Evolutionary conservation across 75 land plant species (phyloP).

Genomic region (Cunninghamia lanceolata): DNA sequence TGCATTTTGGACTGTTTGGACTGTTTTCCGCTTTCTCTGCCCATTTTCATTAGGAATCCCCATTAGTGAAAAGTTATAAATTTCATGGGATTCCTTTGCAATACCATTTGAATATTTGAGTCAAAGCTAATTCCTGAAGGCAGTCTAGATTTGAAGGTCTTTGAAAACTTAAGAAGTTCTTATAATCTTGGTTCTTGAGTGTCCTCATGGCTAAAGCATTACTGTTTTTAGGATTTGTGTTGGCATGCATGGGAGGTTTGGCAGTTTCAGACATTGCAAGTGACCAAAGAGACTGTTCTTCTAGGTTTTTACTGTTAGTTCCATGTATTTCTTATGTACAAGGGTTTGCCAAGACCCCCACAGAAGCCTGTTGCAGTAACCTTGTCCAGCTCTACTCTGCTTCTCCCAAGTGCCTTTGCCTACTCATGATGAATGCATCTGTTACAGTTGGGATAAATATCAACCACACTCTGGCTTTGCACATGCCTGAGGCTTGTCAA

Average conservation of each 20-base stretch:
- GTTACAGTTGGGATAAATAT: neutral
- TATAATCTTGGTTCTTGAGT: neutral
- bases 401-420: constrained; percentile 7
- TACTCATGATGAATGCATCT: neutral
- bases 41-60: neutral
- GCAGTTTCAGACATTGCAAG: constrained; percentile 8
- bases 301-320: neutral
- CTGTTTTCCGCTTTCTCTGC: neutral
- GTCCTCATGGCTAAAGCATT: neutral
- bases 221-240: neutral
- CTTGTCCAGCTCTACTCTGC: neutral
- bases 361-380: neutral
- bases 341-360: neutral
- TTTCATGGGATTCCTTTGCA: neutral
- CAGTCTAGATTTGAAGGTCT: neutral
- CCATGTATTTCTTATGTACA: neutral
- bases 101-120: neutral
- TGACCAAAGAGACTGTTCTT: neutral
- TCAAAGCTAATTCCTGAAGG: neutral
- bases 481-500: constrained; percentile 4
- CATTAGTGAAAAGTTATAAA: neutral
- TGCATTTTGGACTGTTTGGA: neutral
- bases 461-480: constrained; percentile 6
- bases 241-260: neutral
- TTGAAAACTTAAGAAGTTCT: neutral